Evolutionary conservation across 2,329 filamentous ascomycete genomes (phyloP).

Genomic region (Chaetomium olivaceum): DNA sequence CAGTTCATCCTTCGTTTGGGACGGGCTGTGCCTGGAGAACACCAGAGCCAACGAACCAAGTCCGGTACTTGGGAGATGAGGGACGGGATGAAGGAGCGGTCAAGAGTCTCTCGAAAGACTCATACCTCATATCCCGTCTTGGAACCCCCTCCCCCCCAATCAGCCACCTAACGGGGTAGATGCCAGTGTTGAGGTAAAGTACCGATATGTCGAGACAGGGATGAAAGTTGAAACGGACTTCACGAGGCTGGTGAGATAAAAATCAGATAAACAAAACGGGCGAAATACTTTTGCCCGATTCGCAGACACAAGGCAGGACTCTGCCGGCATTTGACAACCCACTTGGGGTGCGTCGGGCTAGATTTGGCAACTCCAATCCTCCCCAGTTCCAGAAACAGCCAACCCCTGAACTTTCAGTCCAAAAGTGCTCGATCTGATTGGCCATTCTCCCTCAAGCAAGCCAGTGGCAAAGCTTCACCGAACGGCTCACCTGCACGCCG

Average conservation of each 20-base stretch:
- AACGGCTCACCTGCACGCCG: constrained; percentile 14
- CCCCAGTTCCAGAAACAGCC: neutral
- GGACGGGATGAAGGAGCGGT: constrained; percentile 6
- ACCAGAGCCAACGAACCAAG: neutral
- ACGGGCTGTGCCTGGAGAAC: neutral
- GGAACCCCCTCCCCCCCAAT: neutral
- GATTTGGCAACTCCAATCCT: constrained; percentile 10
- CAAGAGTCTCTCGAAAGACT: constrained; percentile 1
- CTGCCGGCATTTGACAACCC: constrained; percentile 15
- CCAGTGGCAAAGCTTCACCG: constrained; percentile 18
- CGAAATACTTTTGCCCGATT: neutral
- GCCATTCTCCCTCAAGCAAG: neutral
- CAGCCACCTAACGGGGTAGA: neutral
- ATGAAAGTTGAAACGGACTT: neutral
- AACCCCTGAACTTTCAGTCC: neutral
- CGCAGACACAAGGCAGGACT: neutral
- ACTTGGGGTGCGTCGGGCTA: constrained; percentile 7
- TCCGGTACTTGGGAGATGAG: neutral
- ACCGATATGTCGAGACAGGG: neutral
- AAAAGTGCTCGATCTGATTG: constrained; percentile 3
- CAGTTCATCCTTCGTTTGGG: neutral
- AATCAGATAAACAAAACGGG: neutral
- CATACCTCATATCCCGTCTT: neutral
- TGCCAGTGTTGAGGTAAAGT: neutral
- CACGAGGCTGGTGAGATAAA: neutral